Evolutionary conservation across 192 early-diverging fungal species (phyloP), one percentile per base, ranked within the genome.

Genomic region (Linnemannia elongata): DNA sequence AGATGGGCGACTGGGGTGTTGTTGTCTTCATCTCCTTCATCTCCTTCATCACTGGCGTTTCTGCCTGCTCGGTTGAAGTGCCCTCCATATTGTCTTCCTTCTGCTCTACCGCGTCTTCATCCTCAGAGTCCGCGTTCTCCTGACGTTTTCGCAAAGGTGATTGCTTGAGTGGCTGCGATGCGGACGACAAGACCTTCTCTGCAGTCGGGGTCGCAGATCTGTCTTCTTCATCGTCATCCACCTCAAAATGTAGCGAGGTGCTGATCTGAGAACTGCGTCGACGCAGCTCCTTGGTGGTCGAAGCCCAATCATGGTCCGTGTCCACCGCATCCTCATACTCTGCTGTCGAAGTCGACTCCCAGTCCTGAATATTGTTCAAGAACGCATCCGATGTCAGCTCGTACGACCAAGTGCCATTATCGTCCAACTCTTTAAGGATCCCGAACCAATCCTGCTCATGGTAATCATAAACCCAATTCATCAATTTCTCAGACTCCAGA

Each of bases 261-360:
- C 85, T 81, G 33, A 73, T 66, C 42, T 73, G 75, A 13, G 85
- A 87, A 38, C 85, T 87, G 68, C 79, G 74, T 13, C 85, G 75
- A 22, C 76, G 69, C 4, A 81, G 24, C 30, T 87, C 85, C 42
- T 71, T 81, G 12, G 79, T 55, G 9, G 85, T 78, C 60, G 84
- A 77, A 6, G 75, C 39, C 85, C 85, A 87, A 10, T 87, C 85
- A 27, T 87, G 76, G 45, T 87, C 85, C 8, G 72, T 74, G 42
- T 87, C 85, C n/a, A 87, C 79, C 0, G 85, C 85, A 42, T 87
- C 85, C 41, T 87, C 85, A 18, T 81, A 87, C 17, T 81, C 78
- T 7, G 78, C 63, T 4, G 85, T 87, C 10, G 85, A 87, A 15
- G 70, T 81, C 22, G 85, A 81, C 42, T 87, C 85, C 85, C 85